These are phyloP conservation scores for Monilinia polystroma DNA, from an alignment of 2,329 filamentous ascomycete species.

Conservation along the genomic window DNA sequence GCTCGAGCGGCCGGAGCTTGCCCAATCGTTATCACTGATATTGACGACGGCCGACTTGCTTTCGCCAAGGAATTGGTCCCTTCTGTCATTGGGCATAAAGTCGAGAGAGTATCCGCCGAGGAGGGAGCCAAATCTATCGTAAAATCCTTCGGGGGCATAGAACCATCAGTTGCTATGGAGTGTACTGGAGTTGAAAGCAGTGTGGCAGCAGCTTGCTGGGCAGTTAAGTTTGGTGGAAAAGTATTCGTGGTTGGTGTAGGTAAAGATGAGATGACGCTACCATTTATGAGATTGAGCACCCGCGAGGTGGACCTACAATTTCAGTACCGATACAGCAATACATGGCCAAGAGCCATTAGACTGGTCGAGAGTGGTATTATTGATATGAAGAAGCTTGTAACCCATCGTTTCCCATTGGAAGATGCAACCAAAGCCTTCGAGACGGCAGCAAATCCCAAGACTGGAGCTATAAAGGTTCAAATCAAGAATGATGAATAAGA, in stretches of 20 bases:
- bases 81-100: conserved; percentile 75
- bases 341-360: conserved; percentile 90
- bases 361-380: conserved; percentile 82
- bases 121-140: conserved; percentile 70
- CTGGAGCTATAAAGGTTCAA: conserved; percentile 95
- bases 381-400: conserved; percentile 78
- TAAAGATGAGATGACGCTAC: conserved; percentile 91
- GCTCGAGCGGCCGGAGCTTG: conserved; percentile 82
- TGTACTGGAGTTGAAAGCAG: conserved; percentile 94
- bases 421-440: conserved; percentile 88
- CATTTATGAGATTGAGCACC: conserved; percentile 90
- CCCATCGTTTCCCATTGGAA: conserved; percentile 82
- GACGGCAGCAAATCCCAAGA: conserved; percentile 82
- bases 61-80: conserved; percentile 86
- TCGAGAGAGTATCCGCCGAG: conserved; percentile 65
- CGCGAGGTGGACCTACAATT: conserved; percentile 93
- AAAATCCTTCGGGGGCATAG: conserved; percentile 69
- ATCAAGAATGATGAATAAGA: conserved; percentile 63
- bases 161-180: conserved; percentile 81
- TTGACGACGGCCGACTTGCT: conserved; percentile 78
- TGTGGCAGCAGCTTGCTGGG: conserved; percentile 82
- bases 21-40: conserved; percentile 91
- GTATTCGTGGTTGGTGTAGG: conserved; percentile 96
- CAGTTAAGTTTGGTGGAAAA: conserved; percentile 91
- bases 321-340: conserved; percentile 95